Evolutionary conservation across 2,329 filamentous ascomycete species (phyloP).

Genomic region (Trichoderma asperellum): DNA sequence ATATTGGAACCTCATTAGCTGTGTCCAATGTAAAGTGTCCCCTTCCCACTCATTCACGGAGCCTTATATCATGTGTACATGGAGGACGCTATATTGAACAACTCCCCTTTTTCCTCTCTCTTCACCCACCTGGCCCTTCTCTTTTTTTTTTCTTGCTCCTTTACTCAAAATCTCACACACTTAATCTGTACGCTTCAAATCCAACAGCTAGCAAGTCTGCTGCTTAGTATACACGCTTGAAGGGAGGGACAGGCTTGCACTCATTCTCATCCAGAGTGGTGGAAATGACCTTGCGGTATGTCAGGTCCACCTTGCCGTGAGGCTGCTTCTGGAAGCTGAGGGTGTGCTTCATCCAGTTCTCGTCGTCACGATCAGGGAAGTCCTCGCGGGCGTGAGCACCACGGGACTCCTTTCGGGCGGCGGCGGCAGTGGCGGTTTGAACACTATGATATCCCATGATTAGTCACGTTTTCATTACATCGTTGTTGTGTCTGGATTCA

Average conservation of each 20-base stretch:
- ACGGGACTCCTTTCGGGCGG: slow-evolving; percentile 94
- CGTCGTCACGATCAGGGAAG: slow-evolving; percentile 91
- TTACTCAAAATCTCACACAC: slow-evolving; percentile 19
- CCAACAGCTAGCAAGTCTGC: slow-evolving; percentile 13
- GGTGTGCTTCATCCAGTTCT: slow-evolving; percentile 99
- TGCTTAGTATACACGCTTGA: slow-evolving; percentile 86
- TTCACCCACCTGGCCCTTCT: slow-evolving; percentile 9
- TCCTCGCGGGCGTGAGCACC: slow-evolving; percentile 97
- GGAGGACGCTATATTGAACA: slow-evolving; percentile 7
- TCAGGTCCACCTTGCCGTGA: slow-evolving; percentile 82
- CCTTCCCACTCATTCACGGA: neutral
- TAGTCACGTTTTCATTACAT: slow-evolving; percentile 1
- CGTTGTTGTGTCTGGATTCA: neutral
- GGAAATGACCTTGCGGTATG: slow-evolving; percentile 81
- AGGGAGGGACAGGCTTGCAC: slow-evolving; percentile 94
- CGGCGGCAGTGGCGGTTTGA: slow-evolving; percentile 89
- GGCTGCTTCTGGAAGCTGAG: slow-evolving; percentile 93
- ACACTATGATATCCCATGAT: slow-evolving; percentile 54
- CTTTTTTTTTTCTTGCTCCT: neutral
- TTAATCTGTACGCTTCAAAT: neutral
- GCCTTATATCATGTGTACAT: neutral
- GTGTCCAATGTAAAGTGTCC: neutral
- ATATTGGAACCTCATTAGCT: slow-evolving; percentile 2
- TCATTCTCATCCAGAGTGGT: slow-evolving; percentile 91
- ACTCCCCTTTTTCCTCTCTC: neutral